Evolutionary conservation across 768 basidiomycete genomes (phyloP), one percentile per base, ranked within the genome.

Genomic region (Ramaria sp.): DNA sequence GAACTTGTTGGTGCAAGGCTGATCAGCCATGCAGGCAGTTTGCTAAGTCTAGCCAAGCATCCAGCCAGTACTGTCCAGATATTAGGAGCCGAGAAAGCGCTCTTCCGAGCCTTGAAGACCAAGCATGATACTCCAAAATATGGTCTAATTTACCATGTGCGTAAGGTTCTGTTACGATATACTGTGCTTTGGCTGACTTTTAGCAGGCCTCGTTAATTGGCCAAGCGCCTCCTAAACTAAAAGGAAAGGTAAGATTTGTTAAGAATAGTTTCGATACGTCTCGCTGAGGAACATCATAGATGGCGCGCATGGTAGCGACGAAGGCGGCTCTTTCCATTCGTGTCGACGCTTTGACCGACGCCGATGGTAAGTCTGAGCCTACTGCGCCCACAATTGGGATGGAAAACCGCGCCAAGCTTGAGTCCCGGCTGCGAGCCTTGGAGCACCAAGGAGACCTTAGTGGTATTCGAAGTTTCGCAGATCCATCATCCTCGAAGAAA

Each of bases 251-350:
- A 47, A 62, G 73, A 57, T 1, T 8, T 38, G 4, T 52, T 12
- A 36, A 15, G n/a, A 44, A 41, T 45, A 6, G 34, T 53, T 43
- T 10, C 47, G 28, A 20, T 27, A 4, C 27, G 45, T 13, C 37
- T 56, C 50, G 61, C 22, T 49, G 16, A 38, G 27, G 18, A 24
- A 10, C 6, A 9, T 50, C 8, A n/a, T 61, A 88, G 85, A 98
- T 98, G 96, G 96, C 96, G 20, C 89, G 96, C 64, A 99, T 99
- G 96, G 92, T 98, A 28, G 94, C 96, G 48, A 98, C 96, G 47
- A 99, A 99, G 75, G 84, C 95, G 3, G 89, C 96, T 1, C 81
- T 99, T 13, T 95, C 95, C 4, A 91, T 96, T 63, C 95, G 96
- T 68, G 91, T 98, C 36, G 96, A 99, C 61, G 96, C 96, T 6